phyloP scores from a whole-genome alignment of 495 filamentous ascomycete species.

The Schizothecium vesticola region DNA sequence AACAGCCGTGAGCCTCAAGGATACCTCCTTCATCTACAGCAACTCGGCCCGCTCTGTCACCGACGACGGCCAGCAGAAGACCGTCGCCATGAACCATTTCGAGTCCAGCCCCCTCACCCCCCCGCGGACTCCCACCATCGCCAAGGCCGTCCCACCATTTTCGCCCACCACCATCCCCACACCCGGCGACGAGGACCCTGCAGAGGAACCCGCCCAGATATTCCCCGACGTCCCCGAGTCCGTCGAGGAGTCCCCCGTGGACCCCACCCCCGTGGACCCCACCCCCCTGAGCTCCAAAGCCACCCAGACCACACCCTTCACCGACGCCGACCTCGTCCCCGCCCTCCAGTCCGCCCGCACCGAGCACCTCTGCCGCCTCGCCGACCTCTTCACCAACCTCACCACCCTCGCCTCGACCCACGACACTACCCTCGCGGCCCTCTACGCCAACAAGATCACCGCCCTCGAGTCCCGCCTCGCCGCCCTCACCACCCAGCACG shows the following conservation, averaged over 20 bases:
- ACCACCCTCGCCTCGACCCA: not conserved
- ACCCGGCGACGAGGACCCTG: not conserved
- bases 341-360: not conserved
- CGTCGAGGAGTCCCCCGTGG: not conserved
- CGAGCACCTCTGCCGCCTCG: not conserved
- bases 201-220: not conserved
- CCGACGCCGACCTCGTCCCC: not conserved
- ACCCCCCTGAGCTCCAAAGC: not conserved
- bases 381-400: not conserved
- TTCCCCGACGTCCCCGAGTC: not conserved
- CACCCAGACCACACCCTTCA: not conserved
- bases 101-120: not conserved
- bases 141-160: not conserved
- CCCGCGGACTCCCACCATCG: not conserved
- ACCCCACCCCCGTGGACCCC: not conserved
- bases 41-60: not conserved
- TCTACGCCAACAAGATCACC: not conserved
- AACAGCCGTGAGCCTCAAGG: not conserved
- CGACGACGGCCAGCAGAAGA: not conserved
- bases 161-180: not conserved
- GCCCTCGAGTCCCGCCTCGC: not conserved
- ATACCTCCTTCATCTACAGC: not conserved
- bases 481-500: not conserved
- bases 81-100: not conserved
- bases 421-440: not conserved